phyloP scores from a whole-genome alignment of 371 early-diverging fungal species.

The Mucor indicus region DNA sequence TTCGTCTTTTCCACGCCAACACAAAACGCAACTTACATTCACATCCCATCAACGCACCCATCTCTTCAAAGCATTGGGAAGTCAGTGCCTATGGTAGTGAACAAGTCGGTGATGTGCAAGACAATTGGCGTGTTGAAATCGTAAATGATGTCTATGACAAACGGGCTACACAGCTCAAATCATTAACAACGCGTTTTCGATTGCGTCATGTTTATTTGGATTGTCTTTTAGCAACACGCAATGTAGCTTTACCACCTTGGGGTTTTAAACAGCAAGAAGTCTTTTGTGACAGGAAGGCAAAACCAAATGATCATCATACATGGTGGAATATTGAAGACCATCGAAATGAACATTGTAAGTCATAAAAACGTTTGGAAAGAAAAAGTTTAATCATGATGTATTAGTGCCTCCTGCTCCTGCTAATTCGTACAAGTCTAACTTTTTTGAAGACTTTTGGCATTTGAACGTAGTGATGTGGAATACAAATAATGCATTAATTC shows the following conservation, averaged over 20 bases:
- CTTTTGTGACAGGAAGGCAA: slow-evolving; percentile 70
- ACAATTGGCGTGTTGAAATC: slow-evolving; percentile 89
- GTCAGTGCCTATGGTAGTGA: slow-evolving; percentile 80
- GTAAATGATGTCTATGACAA: slow-evolving; percentile 56
- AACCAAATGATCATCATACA: slow-evolving; percentile 50
- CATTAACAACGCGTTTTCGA: slow-evolving; percentile 87
- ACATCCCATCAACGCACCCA: slow-evolving; percentile 78
- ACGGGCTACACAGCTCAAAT: slow-evolving; percentile 44
- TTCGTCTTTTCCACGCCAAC: slow-evolving; percentile 75
- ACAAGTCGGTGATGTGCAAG: slow-evolving; percentile 70
- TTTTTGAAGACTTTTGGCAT: slow-evolving; percentile 86
- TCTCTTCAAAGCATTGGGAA: slow-evolving; percentile 82
- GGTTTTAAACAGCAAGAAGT: slow-evolving; percentile 98
- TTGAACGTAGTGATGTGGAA: slow-evolving; percentile 97
- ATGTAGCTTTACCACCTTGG: slow-evolving; percentile 93
- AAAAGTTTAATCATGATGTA: no score
- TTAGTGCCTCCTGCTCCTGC: slow-evolving; percentile 60
- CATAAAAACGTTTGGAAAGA: neutral
- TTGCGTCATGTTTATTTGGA: slow-evolving; percentile 74
- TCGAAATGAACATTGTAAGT: slow-evolving; percentile 56
- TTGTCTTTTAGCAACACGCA: slow-evolving; percentile 77
- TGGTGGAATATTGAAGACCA: slow-evolving; percentile 98
- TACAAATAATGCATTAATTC: slow-evolving; percentile 95
- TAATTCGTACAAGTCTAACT: slow-evolving; percentile 67
- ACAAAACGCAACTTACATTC: slow-evolving; percentile 83